Evolutionary conservation across 768 basidiomycete genomes (phyloP).

Genomic region (Clavaria fumosa): DNA sequence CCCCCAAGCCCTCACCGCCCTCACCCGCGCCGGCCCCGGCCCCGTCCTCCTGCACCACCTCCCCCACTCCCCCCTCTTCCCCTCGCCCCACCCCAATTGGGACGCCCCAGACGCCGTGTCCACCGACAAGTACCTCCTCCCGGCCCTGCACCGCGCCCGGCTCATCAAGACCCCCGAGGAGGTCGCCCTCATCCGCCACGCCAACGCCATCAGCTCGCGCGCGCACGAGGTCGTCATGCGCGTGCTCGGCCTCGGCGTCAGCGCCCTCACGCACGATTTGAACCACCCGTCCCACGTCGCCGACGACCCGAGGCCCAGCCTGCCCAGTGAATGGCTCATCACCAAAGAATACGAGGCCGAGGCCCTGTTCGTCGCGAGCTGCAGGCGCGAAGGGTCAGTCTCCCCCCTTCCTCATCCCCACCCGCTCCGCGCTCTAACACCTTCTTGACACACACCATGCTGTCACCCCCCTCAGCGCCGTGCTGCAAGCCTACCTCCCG

Average conservation of each 20-base stretch:
- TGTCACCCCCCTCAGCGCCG: constrained; percentile 31
- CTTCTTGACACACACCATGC: not conserved
- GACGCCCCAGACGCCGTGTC: constrained; percentile 13
- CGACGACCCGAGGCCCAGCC: no score
- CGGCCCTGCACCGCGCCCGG: constrained; percentile 51
- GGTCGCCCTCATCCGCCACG: constrained; percentile 44
- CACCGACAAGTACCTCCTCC: constrained; percentile 35
- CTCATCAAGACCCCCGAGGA: constrained; percentile 47
- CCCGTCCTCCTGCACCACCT: constrained; percentile 38
- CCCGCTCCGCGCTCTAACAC: constrained; percentile 1
- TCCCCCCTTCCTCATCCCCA: not conserved
- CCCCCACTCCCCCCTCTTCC: constrained; percentile 27
- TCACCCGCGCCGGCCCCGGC: constrained; percentile 22
- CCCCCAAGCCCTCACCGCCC: constrained; percentile 20
- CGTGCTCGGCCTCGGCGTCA: constrained; percentile 30
- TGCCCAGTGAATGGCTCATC: constrained; percentile 78
- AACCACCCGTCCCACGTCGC: constrained; percentile 21
- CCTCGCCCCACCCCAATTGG: constrained; percentile 15
- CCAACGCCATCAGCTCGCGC: constrained; percentile 52
- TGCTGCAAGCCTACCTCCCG: constrained; percentile 83
- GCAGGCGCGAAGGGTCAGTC: constrained; percentile 71
- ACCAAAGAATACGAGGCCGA: constrained; percentile 90
- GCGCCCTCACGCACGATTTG: not conserved
- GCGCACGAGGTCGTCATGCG: constrained; percentile 71
- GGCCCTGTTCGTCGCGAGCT: constrained; percentile 83